Base-by-base conservation (phyloP, 768 basidiomycete species). In the Amanita inopinata region DNA sequence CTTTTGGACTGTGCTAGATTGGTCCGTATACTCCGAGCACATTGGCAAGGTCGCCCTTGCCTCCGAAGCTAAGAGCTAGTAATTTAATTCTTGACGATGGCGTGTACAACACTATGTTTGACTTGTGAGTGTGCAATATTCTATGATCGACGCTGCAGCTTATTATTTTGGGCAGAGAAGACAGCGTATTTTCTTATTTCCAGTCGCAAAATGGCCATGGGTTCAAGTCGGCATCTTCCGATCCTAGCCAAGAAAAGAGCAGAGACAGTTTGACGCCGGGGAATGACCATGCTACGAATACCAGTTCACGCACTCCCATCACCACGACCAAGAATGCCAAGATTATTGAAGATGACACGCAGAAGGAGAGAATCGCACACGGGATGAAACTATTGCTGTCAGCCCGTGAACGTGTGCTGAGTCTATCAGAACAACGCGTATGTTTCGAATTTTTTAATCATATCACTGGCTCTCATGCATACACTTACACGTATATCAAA, bases 1-100 rank as follows among this genome's bases (percentile, higher is more conserved):
- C 15, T 19, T 36, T 24, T 38, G n/a, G n/a, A n/a, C n/a, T n/a
- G 17, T 34, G n/a, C 31, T 45, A 88, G 85, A 83, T 89, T 60
- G 84, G 80, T 49, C 82, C 84, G 47, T 87, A 83, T 65, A 80
- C 84, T 51, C 83, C 85, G 23, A 77, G 67, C 53, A 79, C 78
- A 4, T 64, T 88, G 49, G 80, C 83, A 20, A 71, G 75, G 53
- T 83, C 80, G n/a, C 78, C 81, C 9, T 65, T 86, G 38, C 83
- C 83, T 22, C 74, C 83, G 47, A 80, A 83, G 61, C 69, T 87
- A 53, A 71, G 80, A 65, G 79, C 83, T 31, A 70, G 70, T 53
- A 79, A 86, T 65, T 64, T 87, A 61, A 64, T 69, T 54, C 65
- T 86, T 55, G 79, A 82, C 49, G 79, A 81, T 49, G 73, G 78